A percentile compares a stretch with the other conserved stretches of the same genome.
phyloP scores from a whole-genome alignment of 306 rosid genomes.

The Trichosanthes cucumerina region DNA sequence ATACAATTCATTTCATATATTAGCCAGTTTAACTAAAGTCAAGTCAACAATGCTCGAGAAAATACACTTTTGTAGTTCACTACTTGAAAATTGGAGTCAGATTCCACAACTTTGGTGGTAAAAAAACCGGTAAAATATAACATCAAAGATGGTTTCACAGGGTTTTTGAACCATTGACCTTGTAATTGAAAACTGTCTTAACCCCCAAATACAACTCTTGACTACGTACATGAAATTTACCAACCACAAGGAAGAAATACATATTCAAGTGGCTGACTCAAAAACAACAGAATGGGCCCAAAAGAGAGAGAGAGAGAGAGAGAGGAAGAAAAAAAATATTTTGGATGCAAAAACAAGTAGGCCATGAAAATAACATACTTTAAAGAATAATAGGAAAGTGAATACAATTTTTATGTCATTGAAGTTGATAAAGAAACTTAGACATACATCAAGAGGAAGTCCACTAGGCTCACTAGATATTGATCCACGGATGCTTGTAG shows the following conservation, averaged over 20 bases:
- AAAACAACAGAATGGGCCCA: neutral
- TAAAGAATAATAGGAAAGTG: neutral
- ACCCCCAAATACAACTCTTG: neutral
- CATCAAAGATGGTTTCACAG: neutral
- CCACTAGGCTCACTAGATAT: conserved; percentile 49
- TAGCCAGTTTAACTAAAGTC: neutral
- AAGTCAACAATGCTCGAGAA: neutral
- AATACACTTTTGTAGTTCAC: neutral
- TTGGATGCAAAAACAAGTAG: neutral
- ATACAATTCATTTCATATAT: neutral
- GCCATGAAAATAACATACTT: neutral
- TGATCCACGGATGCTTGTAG: conserved; percentile 30
- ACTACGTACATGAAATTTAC: neutral
- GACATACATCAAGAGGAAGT: conserved; percentile 67
- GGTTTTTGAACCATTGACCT: neutral
- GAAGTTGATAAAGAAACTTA: conserved; percentile 4
- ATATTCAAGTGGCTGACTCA: neutral
- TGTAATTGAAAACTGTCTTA: neutral
- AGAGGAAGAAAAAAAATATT: neutral
- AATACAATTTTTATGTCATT: neutral
- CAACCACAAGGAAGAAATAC: neutral
- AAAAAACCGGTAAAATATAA: neutral
- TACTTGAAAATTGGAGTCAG: neutral
- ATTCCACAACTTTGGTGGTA: neutral
- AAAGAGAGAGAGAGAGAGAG: neutral